Evolutionary conservation across 208 protist genomes (phyloP).

Genomic region (Endotrypanum monterogeii): DNA sequence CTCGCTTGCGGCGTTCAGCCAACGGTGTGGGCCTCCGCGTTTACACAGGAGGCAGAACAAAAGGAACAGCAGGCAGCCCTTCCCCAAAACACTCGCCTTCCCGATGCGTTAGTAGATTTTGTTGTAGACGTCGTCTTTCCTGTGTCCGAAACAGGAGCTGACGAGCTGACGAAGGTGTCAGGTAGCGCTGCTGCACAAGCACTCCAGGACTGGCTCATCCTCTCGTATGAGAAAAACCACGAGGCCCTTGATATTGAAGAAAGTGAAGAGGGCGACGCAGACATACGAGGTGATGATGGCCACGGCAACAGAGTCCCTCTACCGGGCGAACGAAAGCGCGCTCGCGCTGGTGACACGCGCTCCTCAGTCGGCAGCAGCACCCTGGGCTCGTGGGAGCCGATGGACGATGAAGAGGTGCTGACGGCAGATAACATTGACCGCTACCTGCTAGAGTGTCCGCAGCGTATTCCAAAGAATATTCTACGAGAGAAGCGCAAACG

Average conservation of each 20-base stretch:
- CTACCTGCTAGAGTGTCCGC: constrained; percentile 66
- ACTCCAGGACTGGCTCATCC: constrained; percentile 73
- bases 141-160: constrained; percentile 4
- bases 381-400: constrained; percentile 37
- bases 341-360: neutral
- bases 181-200: constrained; percentile 1
- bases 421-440: constrained; percentile 76
- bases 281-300: constrained; percentile 21
- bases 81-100: constrained; percentile 1
- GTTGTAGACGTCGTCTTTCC: constrained; percentile 88
- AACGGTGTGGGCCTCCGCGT: constrained; percentile 43
- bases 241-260: constrained; percentile 56
- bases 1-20: constrained; percentile 77
- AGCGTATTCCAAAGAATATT: constrained; percentile 59
- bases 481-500: constrained; percentile 49
- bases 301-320: neutral
- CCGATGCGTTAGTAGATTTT: constrained; percentile 69
- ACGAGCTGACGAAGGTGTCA: neutral
- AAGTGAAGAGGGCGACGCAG: constrained; percentile 6
- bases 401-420: constrained; percentile 59
- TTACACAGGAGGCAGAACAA: constrained; percentile 22
- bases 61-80: constrained; percentile 7
- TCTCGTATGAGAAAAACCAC: constrained; percentile 73
- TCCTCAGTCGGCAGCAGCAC: constrained; percentile 3
- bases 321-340: neutral